phyloP scores from a whole-genome alignment of 306 rosid genomes.

The Begonia masoniana region DNA sequence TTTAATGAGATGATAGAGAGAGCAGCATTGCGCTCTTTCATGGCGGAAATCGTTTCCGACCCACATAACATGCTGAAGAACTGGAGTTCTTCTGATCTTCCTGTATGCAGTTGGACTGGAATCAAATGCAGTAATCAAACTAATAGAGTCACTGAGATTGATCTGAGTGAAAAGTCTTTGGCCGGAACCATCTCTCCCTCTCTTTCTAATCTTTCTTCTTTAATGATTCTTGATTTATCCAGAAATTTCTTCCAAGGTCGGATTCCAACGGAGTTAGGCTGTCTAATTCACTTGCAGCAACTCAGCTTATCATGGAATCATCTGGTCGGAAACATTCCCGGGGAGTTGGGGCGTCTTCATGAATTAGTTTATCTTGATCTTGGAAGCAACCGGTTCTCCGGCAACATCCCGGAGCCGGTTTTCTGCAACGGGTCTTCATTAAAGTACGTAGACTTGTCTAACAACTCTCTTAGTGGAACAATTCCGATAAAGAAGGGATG shows the following conservation, averaged over 20 bases:
- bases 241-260: slow-evolving; percentile 50
- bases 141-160: slow-evolving; percentile 53
- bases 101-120: slow-evolving; percentile 68
- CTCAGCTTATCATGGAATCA: slow-evolving; percentile 55
- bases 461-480: slow-evolving; percentile 55
- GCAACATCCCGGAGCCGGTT: slow-evolving; percentile 50
- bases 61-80: slow-evolving; percentile 32
- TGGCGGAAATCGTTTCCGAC: slow-evolving; percentile 54
- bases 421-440: slow-evolving; percentile 60
- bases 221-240: slow-evolving; percentile 67
- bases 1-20: slow-evolving; percentile 24
- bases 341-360: slow-evolving; percentile 47
- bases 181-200: slow-evolving; percentile 62
- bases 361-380: slow-evolving; percentile 58
- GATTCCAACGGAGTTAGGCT: slow-evolving; percentile 62
- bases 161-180: slow-evolving; percentile 50
- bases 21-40: slow-evolving; percentile 59
- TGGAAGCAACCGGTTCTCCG: slow-evolving; percentile 52
- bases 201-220: slow-evolving; percentile 53
- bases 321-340: slow-evolving; percentile 50
- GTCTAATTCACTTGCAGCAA: slow-evolving; percentile 32
- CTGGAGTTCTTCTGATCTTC: slow-evolving; percentile 37
- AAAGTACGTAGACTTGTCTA: slow-evolving; percentile 68
- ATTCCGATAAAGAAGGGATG: slow-evolving; percentile 53
- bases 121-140: slow-evolving; percentile 54